These are phyloP conservation scores for Gryganskiella cystojenkinii DNA, from an alignment of 192 early-diverging fungal genomes.

Conservation along the genomic window DNA sequence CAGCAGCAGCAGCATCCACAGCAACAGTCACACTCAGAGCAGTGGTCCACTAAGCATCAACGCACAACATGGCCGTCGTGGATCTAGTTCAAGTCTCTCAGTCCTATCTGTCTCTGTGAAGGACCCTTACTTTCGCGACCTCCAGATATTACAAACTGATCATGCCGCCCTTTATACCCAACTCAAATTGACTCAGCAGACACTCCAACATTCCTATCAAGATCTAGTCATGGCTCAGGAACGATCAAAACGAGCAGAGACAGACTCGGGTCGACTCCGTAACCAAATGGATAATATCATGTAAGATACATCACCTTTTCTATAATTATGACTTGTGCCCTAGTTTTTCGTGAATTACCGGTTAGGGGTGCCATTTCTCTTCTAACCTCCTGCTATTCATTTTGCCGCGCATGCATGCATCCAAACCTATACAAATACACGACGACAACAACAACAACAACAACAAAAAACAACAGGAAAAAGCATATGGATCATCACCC, in stretches of 20 bases:
- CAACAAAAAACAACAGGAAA: no score
- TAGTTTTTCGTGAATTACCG: no score
- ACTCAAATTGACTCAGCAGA: slow-evolving; percentile 35
- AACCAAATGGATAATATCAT: slow-evolving; percentile 26
- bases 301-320: no score
- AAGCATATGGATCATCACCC: slow-evolving; percentile 46
- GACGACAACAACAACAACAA: no score
- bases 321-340: no score
- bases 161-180: slow-evolving; percentile 13
- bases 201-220: slow-evolving; percentile 24
- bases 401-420: no score
- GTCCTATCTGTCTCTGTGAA: slow-evolving; percentile 29
- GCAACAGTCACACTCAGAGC: background rate
- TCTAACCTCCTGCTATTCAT: background rate
- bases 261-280: slow-evolving; percentile 12
- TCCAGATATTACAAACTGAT: slow-evolving; percentile 24
- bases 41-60: background rate
- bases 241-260: slow-evolving; percentile 26
- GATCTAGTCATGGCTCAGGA: slow-evolving; percentile 29
- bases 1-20: slow-evolving; percentile 3
- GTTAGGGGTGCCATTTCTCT: no score
- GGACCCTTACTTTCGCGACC: slow-evolving; percentile 31
- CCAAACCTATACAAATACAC: no score
- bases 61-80: background rate
- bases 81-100: slow-evolving; percentile 8